Evolutionary conservation across 176 grass and related monocot species (phyloP).

Genomic region (Ananas comosus): DNA sequence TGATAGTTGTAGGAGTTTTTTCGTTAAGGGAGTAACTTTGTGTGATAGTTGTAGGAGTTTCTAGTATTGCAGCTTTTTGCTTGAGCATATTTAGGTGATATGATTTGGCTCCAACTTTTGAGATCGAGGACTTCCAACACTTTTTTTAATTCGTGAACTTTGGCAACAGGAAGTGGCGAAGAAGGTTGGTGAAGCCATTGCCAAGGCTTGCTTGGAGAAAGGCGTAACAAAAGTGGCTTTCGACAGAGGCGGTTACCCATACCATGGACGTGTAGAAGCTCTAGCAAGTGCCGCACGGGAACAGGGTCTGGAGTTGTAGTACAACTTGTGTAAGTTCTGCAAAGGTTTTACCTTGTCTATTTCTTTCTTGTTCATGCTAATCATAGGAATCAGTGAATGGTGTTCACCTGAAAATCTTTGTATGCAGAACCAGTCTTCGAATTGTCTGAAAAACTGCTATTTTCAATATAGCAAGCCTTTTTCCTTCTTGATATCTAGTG

Average conservation of each 20-base stretch:
- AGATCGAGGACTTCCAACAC: conserved; percentile 7
- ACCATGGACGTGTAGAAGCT: conserved; percentile 81
- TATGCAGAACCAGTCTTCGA: neutral
- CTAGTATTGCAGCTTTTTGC: neutral
- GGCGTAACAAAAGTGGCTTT: conserved; percentile 88
- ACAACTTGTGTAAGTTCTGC: conserved; percentile 12
- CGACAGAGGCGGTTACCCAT: conserved; percentile 83
- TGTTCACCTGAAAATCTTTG: neutral
- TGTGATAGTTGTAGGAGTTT: neutral
- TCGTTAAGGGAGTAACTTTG: no score
- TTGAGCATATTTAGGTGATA: neutral
- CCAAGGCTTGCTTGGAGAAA: conserved; percentile 91
- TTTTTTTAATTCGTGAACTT: conserved; percentile 2
- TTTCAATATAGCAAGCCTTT: neutral
- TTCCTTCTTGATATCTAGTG: neutral
- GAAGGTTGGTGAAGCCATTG: conserved; percentile 81
- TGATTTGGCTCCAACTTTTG: neutral
- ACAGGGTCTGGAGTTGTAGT: conserved; percentile 71
- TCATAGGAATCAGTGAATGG: neutral
- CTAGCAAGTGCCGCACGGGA: conserved; percentile 79
- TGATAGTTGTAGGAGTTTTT: no score
- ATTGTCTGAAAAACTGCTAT: neutral
- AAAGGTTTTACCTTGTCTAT: conserved; percentile 22
- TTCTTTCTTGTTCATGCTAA: conserved; percentile 8
- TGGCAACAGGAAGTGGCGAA: conserved; percentile 65